Evolutionary conservation across 2,329 filamentous ascomycete genomes (phyloP), one percentile per base, ranked within the genome.

Genomic region (Dryadomyces quercus-mongolicae): DNA sequence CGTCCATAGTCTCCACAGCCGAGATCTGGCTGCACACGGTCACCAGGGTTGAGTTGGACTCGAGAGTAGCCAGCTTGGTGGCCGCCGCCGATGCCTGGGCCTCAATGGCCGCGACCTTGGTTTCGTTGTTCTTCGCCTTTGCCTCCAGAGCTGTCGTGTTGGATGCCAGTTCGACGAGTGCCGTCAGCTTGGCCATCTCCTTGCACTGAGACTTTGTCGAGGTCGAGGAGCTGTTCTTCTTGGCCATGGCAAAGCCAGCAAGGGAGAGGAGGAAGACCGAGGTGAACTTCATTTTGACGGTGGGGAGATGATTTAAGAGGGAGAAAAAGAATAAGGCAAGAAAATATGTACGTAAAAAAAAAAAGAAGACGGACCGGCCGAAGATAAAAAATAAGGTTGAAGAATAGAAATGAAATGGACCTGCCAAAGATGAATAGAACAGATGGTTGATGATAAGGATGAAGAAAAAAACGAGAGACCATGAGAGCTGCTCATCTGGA

Each of bases 31-130:
- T 57, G 56, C 70, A 72, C 12, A 59, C 56, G 18, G 61, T 47
- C 57, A 67, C 61, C 61, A 72, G 62, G 7, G 69, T 71, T 5
- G 64, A 48, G 61, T 72, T 72, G 56, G 61, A 55, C 54, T 64
- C 48, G 53, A 71, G 60, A 8, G 63, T 60, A 16, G 60, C 54
- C 53, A 71, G 66, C 57, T 60, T 61, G 31, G 64, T 58, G 2
- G 62, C 59, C 3, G 62, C 64, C 4, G 60, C 56, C 21, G 66
- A 60, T 1, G 67, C 69, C 62, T 71, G 69, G 55, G 66, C 62
- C 63, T 71, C 64, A 61, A 71, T 64, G 31, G 61, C 61, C 18
- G 62, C 64, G 9, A 65, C 64, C 54, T 64, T 63, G 49, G 69
- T 69, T 20, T 67, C 63, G 55, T 72, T 67, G 60, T 65, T 64